Percentiles rank a stretch among this genome's conserved stretches.
Conservation (phyloP, 345 rosid genomes). For the Chamaenerion angustifolium region DNA sequence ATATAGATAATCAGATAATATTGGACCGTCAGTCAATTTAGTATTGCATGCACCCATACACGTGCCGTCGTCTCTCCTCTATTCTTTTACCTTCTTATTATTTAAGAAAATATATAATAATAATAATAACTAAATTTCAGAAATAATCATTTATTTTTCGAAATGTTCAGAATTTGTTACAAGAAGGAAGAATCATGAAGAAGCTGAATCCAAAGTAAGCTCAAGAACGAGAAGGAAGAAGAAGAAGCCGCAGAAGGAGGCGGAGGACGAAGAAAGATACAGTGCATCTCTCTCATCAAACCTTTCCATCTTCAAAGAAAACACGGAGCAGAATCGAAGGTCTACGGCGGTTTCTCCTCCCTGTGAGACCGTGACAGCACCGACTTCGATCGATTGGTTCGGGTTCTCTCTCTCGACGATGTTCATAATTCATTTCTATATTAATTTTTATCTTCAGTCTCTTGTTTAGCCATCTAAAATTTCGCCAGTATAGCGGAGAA, state of each 20-base stretch:
- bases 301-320: neutral
- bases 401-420: too few species aligned
- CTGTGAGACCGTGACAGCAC: too few species aligned
- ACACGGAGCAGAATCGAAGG: neutral
- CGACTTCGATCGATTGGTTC: too few species aligned
- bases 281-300: neutral
- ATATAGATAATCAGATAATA: too few species aligned
- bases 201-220: neutral
- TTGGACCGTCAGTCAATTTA: neutral
- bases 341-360: too few species aligned
- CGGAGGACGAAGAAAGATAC: neutral
- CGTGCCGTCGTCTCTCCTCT: neutral
- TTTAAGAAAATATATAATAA: neutral
- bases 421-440: too few species aligned
- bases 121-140: neutral
- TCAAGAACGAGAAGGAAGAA: neutral
- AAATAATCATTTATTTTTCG: too few species aligned
- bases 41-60: constrained; percentile 3
- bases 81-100: neutral
- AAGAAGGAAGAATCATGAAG: neutral
- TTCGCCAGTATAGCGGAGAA: too few species aligned
- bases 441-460: too few species aligned
- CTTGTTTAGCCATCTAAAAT: too few species aligned
- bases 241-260: neutral
- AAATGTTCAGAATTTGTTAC: neutral